Evolutionary conservation across 108 stramenopile species (phyloP), one percentile per base, ranked within the genome.

Genomic region (Pseudonitzschia pungens): DNA sequence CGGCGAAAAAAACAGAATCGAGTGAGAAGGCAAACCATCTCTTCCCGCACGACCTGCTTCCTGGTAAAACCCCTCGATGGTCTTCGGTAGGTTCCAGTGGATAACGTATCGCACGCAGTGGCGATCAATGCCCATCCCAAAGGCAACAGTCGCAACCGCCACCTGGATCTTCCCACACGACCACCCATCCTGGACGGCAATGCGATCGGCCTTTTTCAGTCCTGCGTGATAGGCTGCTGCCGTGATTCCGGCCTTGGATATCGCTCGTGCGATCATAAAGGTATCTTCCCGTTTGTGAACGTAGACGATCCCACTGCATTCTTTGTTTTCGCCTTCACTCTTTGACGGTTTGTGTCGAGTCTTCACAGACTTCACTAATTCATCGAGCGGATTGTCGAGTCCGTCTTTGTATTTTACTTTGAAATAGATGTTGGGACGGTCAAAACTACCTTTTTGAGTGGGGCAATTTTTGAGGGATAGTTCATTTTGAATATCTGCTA

Each of bases 381-480:
- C 84, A 9, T 67, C 45, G 0, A 92, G 57, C 4, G 88, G 85
- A 44, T 86, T 85, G 48, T 70, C 69, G 63, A 83, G 60, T 14
- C 73, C 56, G 33, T 86, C 81, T 63, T 85, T 89, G 77, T 84
- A 89, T 16, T 76, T 69, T 58, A 80, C 97, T 68, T 94, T 82
- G 79, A 97, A 99, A 52, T 77, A 84, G 10, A 99, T 93, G 75
- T 98, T 98, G 44, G 81, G 79, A 22, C 99, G 90, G 85, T 99
- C 97, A 81, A 98, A 97, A 40, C 81, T 89, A 22, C 85, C 89
- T 69, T 77, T 71, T 26, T 85, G 81, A 59, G 78, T 70, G 10
- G 87, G 84, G 16, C 67, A 70, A n/a, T 57, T 65, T 29, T 73
- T 24, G 24, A 94, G 70, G 9, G 67, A 56, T 0, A 99, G 77